Conservation (phyloP, 2,329 filamentous ascomycete genomes). For the Aspergillus aculeatus region DNA sequence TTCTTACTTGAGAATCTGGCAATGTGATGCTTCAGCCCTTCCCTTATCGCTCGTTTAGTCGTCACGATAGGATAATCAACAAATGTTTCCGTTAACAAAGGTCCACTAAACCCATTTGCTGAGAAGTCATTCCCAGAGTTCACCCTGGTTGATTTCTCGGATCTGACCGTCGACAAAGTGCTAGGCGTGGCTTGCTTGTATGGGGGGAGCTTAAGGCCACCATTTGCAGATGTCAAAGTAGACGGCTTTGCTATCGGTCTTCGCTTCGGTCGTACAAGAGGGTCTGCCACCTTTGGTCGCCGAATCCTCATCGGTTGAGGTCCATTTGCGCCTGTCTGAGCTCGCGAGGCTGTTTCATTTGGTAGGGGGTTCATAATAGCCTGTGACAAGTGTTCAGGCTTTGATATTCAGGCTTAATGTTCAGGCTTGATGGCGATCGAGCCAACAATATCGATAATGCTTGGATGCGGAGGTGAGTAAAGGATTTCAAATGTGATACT, state of each 20-base stretch:
- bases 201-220: constrained; percentile 27
- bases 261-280: constrained; percentile 63
- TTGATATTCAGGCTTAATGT: too few species aligned
- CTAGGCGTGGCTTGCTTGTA: constrained; percentile 21
- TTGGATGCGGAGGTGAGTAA: too few species aligned
- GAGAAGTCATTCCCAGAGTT: constrained; percentile 31
- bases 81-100: constrained; percentile 41
- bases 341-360: constrained; percentile 48
- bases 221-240: constrained; percentile 22
- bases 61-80: constrained; percentile 71
- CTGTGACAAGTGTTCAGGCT: neutral
- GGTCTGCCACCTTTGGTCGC: constrained; percentile 57
- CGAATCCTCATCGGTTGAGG: constrained; percentile 46
- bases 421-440: neutral
- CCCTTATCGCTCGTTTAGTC: constrained; percentile 75
- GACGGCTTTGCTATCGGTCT: constrained; percentile 30
- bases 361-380: constrained; percentile 38
- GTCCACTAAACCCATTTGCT: constrained; percentile 45
- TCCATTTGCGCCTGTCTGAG: constrained; percentile 49
- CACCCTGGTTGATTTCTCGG: constrained; percentile 22
- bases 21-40: constrained; percentile 80
- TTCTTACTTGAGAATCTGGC: constrained; percentile 73
- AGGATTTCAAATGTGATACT: too few species aligned
- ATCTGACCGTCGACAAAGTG: constrained; percentile 17
- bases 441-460: neutral